Evolutionary conservation across 345 rosid species (phyloP).

Genomic region (Ceriops zippeliana): DNA sequence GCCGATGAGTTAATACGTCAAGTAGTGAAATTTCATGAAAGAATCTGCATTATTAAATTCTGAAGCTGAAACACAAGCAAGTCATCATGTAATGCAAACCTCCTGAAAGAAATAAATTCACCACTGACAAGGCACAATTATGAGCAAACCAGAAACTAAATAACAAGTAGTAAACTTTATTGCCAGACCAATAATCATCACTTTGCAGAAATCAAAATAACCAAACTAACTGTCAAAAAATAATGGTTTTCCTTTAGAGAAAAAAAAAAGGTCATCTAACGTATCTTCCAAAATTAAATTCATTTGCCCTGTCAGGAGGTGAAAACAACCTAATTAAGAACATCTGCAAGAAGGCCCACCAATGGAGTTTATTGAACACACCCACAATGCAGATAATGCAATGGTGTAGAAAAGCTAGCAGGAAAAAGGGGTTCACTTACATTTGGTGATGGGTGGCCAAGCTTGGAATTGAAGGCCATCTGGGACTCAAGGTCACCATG

Average conservation of each 20-base stretch:
- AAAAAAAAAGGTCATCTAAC: not conserved
- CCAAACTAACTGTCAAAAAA: constrained; percentile 16
- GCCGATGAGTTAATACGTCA: not conserved
- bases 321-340: too few relatives aligned
- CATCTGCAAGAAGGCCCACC: not conserved
- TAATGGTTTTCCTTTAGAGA: too few relatives aligned
- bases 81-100: not conserved
- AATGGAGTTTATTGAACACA: not conserved
- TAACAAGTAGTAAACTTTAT: not conserved
- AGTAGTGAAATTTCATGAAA: not conserved
- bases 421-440: constrained; percentile 22
- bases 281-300: not conserved
- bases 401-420: not conserved
- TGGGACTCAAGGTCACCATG: constrained; percentile 57
- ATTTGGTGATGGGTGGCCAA: constrained; percentile 69
- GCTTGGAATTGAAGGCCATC: constrained; percentile 51
- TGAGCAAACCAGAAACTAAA: constrained; percentile 5
- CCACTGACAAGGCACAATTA: constrained; percentile 3
- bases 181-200: constrained; percentile 26
- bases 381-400: not conserved
- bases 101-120: constrained; percentile 2
- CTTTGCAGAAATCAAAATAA: constrained; percentile 19
- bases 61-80: not conserved
- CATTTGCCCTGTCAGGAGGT: constrained; percentile 3
- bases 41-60: not conserved